Evolutionary conservation across 2,329 filamentous ascomycete species (phyloP).

Genomic region (Pseudogymnoascus sp.): DNA sequence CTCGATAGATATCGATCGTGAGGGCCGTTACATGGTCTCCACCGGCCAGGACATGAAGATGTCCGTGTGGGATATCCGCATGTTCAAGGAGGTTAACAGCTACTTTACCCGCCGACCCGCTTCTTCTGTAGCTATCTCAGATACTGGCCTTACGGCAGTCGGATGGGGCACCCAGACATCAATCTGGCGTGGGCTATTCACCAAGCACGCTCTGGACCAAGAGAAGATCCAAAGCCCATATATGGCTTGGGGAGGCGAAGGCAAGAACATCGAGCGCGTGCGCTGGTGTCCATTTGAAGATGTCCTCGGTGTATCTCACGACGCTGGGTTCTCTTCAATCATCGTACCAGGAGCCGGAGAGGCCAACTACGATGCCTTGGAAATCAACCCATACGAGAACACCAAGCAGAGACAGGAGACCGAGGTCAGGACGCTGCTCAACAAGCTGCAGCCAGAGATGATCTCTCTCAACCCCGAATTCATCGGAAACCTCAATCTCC

Average conservation of each 20-base stretch:
- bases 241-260: slow-evolving; percentile 87
- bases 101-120: slow-evolving; percentile 82
- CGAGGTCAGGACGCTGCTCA: slow-evolving; percentile 82
- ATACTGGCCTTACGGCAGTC: slow-evolving; percentile 79
- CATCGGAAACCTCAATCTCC: slow-evolving; percentile 78
- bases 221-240: slow-evolving; percentile 81
- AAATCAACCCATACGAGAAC: slow-evolving; percentile 93
- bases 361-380: slow-evolving; percentile 89
- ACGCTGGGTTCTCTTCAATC: slow-evolving; percentile 79
- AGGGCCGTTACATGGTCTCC: slow-evolving; percentile 92
- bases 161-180: slow-evolving; percentile 86
- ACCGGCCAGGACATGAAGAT: slow-evolving; percentile 84
- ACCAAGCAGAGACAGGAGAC: slow-evolving; percentile 84
- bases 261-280: slow-evolving; percentile 70
- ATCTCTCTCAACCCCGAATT: slow-evolving; percentile 91
- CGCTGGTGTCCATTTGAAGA: slow-evolving; percentile 95
- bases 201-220: slow-evolving; percentile 62
- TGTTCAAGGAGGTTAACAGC: slow-evolving; percentile 85
- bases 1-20: slow-evolving; percentile 75
- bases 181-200: slow-evolving; percentile 86
- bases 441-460: slow-evolving; percentile 95
- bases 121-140: slow-evolving; percentile 78
- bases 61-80: slow-evolving; percentile 93
- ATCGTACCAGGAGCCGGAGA: slow-evolving; percentile 93
- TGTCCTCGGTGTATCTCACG: slow-evolving; percentile 77